Conservation (phyloP, 306 rosid species). For the Cicer chorassanicum region DNA sequence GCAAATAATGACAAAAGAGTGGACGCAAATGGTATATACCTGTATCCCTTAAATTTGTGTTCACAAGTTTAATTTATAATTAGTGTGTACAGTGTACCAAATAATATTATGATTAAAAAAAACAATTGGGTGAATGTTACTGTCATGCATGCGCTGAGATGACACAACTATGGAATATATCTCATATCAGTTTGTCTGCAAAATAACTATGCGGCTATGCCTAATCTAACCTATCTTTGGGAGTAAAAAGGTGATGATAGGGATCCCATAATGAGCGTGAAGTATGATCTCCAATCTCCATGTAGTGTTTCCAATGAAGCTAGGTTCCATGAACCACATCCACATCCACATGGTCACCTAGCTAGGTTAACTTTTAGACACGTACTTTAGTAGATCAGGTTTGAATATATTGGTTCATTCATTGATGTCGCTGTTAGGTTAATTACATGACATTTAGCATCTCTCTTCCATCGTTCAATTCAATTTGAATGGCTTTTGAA, state of each 20-base stretch:
- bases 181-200: background rate
- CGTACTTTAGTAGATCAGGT: background rate
- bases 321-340: too few relatives aligned
- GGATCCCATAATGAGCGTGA: constrained; percentile 54
- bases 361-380: background rate
- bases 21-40: too few relatives aligned
- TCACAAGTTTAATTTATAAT: too few relatives aligned
- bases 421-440: background rate
- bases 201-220: constrained; percentile 19
- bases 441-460: background rate
- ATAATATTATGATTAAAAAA: too few relatives aligned
- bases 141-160: constrained; percentile 42
- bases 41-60: too few relatives aligned
- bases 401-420: too few relatives aligned
- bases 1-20: too few relatives aligned
- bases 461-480: constrained; percentile 15
- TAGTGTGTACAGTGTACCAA: too few relatives aligned
- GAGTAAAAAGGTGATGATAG: constrained; percentile 46
- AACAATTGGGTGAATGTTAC: constrained; percentile 7
- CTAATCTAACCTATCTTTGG: constrained; percentile 41
- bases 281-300: constrained; percentile 40
- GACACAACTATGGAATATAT: constrained; percentile 48
- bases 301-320: background rate
- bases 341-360: background rate
- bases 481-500: constrained; percentile 13